phyloP scores from a whole-genome alignment of 352 stramenopile genomes.

The Globisporangium cystogenes region DNA sequence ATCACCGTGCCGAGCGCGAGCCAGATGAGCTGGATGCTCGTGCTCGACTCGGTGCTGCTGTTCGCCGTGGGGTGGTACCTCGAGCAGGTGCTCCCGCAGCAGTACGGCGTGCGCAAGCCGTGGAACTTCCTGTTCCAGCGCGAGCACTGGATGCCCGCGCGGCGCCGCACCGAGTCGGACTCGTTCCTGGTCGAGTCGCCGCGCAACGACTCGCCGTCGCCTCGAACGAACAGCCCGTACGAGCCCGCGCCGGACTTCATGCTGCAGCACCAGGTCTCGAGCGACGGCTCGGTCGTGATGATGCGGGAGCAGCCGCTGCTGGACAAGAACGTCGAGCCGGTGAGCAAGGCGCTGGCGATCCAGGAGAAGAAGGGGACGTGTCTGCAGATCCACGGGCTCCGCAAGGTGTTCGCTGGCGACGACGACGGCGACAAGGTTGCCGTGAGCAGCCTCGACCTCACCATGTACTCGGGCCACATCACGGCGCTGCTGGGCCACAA shows the following conservation, averaged over 20 bases:
- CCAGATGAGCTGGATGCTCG: slow-evolving; percentile 51
- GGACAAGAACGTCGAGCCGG: slow-evolving; percentile 28
- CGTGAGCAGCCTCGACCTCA: slow-evolving; percentile 66
- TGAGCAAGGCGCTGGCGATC: slow-evolving; percentile 27
- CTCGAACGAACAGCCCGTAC: slow-evolving; percentile 20
- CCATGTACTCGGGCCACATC: slow-evolving; percentile 87
- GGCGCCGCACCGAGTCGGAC: neutral
- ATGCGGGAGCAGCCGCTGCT: slow-evolving; percentile 8
- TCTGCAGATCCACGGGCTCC: slow-evolving; percentile 38
- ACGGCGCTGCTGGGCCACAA: slow-evolving; percentile 71
- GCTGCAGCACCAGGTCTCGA: slow-evolving; percentile 24
- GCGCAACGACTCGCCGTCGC: slow-evolving; percentile 6
- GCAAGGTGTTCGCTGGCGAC: slow-evolving; percentile 54
- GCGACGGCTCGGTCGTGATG: slow-evolving; percentile 24
- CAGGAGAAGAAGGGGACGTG: slow-evolving; percentile 37
- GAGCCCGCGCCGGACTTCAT: slow-evolving; percentile 9
- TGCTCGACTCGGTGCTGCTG: slow-evolving; percentile 83
- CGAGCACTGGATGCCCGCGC: slow-evolving; percentile 23
- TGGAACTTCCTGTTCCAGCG: slow-evolving; percentile 88
- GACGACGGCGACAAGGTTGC: slow-evolving; percentile 49
- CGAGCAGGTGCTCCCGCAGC: slow-evolving; percentile 87
- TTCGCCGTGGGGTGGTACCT: slow-evolving; percentile 88
- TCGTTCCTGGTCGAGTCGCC: slow-evolving; percentile 9
- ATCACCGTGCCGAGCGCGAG: slow-evolving; percentile 40
- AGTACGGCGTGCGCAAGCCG: slow-evolving; percentile 84